phyloP scores from a whole-genome alignment of 306 rosid genomes.

The Prinsepia uniflora region DNA sequence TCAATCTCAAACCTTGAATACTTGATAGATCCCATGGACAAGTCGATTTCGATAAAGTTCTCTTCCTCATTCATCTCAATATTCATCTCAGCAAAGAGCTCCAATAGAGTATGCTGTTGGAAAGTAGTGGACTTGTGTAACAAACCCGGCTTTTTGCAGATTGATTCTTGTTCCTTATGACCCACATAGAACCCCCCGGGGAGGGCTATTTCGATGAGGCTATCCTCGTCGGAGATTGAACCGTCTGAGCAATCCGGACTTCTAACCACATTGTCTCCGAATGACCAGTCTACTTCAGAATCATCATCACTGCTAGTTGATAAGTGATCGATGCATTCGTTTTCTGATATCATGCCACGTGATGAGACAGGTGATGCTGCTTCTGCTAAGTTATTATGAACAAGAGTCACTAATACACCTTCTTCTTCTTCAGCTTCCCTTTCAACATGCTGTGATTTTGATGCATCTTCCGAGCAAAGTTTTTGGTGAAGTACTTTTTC shows the following conservation, averaged over 20 bases:
- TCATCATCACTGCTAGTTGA: slow-evolving; percentile 56
- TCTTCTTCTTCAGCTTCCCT: slow-evolving; percentile 33
- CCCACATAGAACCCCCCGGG: slow-evolving; percentile 58
- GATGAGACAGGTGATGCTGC: background rate
- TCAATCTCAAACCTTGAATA: slow-evolving; percentile 86
- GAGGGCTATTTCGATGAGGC: slow-evolving; percentile 84
- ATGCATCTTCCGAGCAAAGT: slow-evolving; percentile 23
- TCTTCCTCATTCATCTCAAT: slow-evolving; percentile 87
- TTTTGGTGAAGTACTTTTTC: background rate
- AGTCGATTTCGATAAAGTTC: slow-evolving; percentile 86
- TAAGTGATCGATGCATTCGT: slow-evolving; percentile 36
- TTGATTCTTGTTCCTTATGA: slow-evolving; percentile 28
- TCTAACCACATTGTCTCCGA: slow-evolving; percentile 18
- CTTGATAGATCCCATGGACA: slow-evolving; percentile 93
- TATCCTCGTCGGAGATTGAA: slow-evolving; percentile 89
- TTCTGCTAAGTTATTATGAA: slow-evolving; percentile 6
- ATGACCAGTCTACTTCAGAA: slow-evolving; percentile 48
- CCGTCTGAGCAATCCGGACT: slow-evolving; percentile 61
- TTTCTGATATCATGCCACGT: slow-evolving; percentile 33
- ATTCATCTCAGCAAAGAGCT: slow-evolving; percentile 67
- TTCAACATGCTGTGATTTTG: slow-evolving; percentile 20
- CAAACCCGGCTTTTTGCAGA: slow-evolving; percentile 35
- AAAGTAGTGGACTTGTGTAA: slow-evolving; percentile 16
- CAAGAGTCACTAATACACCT: background rate
- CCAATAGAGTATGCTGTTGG: slow-evolving; percentile 44